Base-by-base conservation (phyloP, 2,329 filamentous ascomycete species). In the Pseudogymnoascus destructans region DNA sequence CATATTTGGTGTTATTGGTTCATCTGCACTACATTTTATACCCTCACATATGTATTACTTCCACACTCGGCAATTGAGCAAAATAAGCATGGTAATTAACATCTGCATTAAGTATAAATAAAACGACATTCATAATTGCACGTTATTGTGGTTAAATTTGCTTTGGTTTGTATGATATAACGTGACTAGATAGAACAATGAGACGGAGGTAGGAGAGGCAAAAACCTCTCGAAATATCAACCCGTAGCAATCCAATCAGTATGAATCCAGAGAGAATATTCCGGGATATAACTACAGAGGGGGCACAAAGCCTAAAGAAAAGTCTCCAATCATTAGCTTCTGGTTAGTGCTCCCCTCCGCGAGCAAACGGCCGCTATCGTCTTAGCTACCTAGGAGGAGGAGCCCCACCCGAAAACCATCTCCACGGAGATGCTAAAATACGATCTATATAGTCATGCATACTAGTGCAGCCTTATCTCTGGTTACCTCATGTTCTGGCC, bases 341-440 rank as follows among this genome's bases (percentile, higher is more conserved):
- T 13, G 46, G 8, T 52, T 52, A 19, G n/a, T 30, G 9, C 4
- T 52, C 23, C 7, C 9, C 25, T 30, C 46, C 25, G 5, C 5
- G n/a, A n/a, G n/a, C 7, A 32, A 52, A 30, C n/a, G 46, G 25
- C 46, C n/a, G 46, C 25, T 30, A 52, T 52, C 25, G n/a, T 11
- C 25, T 52, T 52, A 52, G 46, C 46, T n/a, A n/a, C n/a, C n/a
- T 52, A 13, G 46, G 17, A 15, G 25, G n/a, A n/a, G n/a, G 2
- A 30, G 3, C 3, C 25, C 15, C 17, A 13, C 46, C 46, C 46
- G 9, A 52, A 15, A 30, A 52, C 46, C 25, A 19, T 3, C 46
- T 52, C 46, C 46, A 25, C 46, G 46, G 46, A 52, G 46, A 52
- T 52, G 46, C 46, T 52, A 32, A 52, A 52, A 5, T 19, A 30